Evolutionary conservation across 805 yeast species (phyloP).

Genomic region (Lipomyces yamanashiensis): DNA sequence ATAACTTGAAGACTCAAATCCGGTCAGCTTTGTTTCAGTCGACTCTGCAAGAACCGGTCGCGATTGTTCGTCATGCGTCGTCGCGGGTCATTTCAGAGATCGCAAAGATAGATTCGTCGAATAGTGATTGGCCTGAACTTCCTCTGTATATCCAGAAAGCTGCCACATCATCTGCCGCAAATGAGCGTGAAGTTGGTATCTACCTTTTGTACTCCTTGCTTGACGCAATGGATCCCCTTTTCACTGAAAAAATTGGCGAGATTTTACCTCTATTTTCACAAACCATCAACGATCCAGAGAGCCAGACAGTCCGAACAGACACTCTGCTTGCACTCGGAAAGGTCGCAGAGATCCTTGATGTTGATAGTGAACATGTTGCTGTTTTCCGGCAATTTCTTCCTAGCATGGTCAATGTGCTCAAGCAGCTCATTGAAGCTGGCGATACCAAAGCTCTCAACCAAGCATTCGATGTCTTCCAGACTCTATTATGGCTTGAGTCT

Average conservation of each 20-base stretch:
- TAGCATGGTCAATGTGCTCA: conserved; percentile 77
- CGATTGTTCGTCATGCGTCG: conserved; percentile 80
- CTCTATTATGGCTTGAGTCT: conserved; percentile 74
- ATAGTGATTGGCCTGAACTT: conserved; percentile 73
- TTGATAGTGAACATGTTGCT: conserved; percentile 55
- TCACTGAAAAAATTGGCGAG: conserved; percentile 63
- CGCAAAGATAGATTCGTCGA: conserved; percentile 74
- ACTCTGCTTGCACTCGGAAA: conserved; percentile 80
- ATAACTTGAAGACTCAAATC: conserved; percentile 57
- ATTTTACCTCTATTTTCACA: conserved; percentile 71
- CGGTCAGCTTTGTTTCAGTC: conserved; percentile 69
- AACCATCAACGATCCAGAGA: conserved; percentile 64
- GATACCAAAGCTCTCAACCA: conserved; percentile 74
- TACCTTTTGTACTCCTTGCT: conserved; percentile 77
- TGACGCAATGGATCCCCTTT: conserved; percentile 66
- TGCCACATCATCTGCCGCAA: conserved; percentile 60
- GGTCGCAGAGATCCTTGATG: conserved; percentile 52
- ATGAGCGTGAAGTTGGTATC: conserved; percentile 78
- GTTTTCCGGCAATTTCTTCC: conserved; percentile 74
- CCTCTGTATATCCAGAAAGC: conserved; percentile 72
- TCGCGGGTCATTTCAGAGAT: conserved; percentile 90
- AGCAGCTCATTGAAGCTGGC: conserved; percentile 68
- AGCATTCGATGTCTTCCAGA: conserved; percentile 83
- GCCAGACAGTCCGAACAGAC: conserved; percentile 77
- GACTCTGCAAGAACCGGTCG: conserved; percentile 66